phyloP scores from a whole-genome alignment of 1,284 basidiomycete species.

The Tilletia indica region DNA sequence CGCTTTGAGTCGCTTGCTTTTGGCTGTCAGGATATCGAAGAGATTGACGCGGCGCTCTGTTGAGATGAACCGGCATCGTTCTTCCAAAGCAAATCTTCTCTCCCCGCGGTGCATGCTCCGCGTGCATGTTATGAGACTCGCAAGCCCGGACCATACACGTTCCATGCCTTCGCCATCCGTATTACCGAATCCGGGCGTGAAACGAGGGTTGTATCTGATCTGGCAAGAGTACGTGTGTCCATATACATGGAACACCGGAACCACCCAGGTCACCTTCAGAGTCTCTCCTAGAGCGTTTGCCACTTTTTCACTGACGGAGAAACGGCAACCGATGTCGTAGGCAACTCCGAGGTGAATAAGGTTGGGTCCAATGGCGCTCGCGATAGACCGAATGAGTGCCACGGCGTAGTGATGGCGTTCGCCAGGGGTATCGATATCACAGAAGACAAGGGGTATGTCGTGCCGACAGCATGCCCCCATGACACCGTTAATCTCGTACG shows the following conservation, averaged over 20 bases:
- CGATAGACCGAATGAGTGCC: too few relatives aligned
- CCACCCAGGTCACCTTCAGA: neutral
- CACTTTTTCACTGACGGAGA: neutral
- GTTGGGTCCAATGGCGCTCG: neutral
- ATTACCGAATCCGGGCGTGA: neutral
- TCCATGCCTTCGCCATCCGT: neutral
- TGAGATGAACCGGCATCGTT: neutral
- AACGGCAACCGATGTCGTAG: slow-evolving; percentile 2
- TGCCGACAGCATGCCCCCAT: too few relatives aligned
- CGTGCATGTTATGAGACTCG: neutral
- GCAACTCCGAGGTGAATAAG: neutral
- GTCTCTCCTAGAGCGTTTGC: neutral
- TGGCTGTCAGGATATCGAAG: too few relatives aligned
- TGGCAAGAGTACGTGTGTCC: neutral
- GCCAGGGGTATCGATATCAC: too few relatives aligned
- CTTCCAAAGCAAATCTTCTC: neutral
- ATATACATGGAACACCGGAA: neutral
- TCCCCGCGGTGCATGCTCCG: neutral
- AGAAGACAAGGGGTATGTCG: too few relatives aligned
- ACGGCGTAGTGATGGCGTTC: too few relatives aligned
- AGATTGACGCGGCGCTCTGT: too few relatives aligned
- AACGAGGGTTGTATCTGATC: neutral
- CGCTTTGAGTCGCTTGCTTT: too few relatives aligned
- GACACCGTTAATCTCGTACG: too few relatives aligned
- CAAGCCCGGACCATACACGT: neutral